Conservation (phyloP, 345 rosid genomes). For the Microthlaspi erraticum region DNA sequence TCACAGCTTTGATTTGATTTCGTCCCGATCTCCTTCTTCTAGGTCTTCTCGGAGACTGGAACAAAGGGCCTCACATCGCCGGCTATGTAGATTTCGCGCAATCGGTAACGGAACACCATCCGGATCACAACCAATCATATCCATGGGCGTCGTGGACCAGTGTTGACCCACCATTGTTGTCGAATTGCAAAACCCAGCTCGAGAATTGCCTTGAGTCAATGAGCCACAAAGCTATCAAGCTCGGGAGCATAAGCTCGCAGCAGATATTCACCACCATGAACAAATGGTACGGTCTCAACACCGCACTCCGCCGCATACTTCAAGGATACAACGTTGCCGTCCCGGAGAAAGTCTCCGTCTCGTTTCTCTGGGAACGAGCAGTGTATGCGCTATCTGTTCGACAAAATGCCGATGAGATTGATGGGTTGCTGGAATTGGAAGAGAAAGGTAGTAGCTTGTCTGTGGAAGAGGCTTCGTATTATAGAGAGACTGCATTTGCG, state of each 20-base stretch:
- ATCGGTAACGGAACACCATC: conserved; percentile 77
- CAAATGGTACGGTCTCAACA: conserved; percentile 81
- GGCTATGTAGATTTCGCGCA: conserved; percentile 93
- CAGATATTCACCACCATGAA: conserved; percentile 78
- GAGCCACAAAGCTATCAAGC: conserved; percentile 69
- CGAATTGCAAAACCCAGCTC: conserved; percentile 72
- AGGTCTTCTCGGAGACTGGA: conserved; percentile 89
- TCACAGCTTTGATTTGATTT: conserved; percentile 19
- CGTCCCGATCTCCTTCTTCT: conserved; percentile 26
- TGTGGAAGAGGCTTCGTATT: conserved; percentile 77
- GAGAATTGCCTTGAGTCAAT: conserved; percentile 90
- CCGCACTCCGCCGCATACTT: conserved; percentile 63
- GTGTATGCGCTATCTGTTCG: conserved; percentile 70
- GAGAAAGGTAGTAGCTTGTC: conserved; percentile 63
- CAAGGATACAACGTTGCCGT: conserved; percentile 43
- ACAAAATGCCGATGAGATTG: conserved; percentile 76
- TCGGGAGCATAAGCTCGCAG: conserved; percentile 73
- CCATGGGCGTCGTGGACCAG: conserved; percentile 94
- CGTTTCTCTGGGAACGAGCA: conserved; percentile 80
- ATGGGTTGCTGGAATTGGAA: conserved; percentile 58
- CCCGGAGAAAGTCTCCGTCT: conserved; percentile 57
- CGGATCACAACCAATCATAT: conserved; percentile 61
- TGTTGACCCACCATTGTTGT: conserved; percentile 64
- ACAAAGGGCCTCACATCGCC: conserved; percentile 80
- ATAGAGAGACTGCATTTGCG: conserved; percentile 71